phyloP scores from a whole-genome alignment of 352 stramenopile genomes.

The Globisporangium heterothallicum region DNA sequence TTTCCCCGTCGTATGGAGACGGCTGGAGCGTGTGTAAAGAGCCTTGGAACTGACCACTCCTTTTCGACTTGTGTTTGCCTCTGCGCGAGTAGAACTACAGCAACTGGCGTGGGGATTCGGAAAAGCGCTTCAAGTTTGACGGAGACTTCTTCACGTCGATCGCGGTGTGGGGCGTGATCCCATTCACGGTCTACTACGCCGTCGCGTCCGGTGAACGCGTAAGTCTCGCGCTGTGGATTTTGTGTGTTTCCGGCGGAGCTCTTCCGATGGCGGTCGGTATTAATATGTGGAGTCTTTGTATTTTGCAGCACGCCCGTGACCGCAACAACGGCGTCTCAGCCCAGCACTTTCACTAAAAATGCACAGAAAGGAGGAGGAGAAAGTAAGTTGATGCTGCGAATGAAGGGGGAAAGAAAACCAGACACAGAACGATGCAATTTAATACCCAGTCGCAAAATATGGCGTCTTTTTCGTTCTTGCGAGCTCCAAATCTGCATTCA shows the following conservation, averaged over 20 bases:
- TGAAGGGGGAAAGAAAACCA: neutral
- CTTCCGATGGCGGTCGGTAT: neutral
- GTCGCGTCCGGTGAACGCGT: slow-evolving; percentile 54
- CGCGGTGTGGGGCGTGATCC: slow-evolving; percentile 46
- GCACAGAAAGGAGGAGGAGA: too few relatives aligned
- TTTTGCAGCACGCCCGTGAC: slow-evolving; percentile 28
- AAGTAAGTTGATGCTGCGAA: too few relatives aligned
- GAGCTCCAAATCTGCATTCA: neutral
- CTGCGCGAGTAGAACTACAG: slow-evolving; percentile 62
- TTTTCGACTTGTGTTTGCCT: neutral
- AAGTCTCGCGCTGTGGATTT: slow-evolving; percentile 19
- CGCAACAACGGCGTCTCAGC: slow-evolving; percentile 5
- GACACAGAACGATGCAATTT: neutral
- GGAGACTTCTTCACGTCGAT: slow-evolving; percentile 53
- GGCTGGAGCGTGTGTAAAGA: neutral
- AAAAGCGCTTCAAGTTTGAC: slow-evolving; percentile 80
- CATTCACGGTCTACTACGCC: slow-evolving; percentile 61
- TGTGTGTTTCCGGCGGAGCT: neutral
- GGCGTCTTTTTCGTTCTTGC: too few relatives aligned
- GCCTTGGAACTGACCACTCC: slow-evolving; percentile 3
- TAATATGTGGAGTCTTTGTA: neutral
- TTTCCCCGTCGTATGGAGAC: too few relatives aligned
- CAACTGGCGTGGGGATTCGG: slow-evolving; percentile 81
- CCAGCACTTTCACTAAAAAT: neutral
- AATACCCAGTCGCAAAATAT: too few relatives aligned